Conservation (phyloP, 1,139 yeast species). For the Yamadazyma spencermartinsiae region DNA sequence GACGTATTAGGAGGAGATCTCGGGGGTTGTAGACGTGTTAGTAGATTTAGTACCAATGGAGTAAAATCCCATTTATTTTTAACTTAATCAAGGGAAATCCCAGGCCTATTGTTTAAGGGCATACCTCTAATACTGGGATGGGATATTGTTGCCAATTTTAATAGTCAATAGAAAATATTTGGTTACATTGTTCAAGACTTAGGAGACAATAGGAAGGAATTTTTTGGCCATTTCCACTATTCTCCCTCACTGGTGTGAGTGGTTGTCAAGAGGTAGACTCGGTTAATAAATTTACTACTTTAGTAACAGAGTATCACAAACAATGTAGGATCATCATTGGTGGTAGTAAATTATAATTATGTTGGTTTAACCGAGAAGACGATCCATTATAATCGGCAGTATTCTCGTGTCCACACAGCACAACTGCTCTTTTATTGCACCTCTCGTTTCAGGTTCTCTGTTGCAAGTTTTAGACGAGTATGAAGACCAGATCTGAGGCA, state of each 20-base stretch:
- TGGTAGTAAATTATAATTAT: not conserved
- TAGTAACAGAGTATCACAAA: not conserved
- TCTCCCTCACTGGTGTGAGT: no score
- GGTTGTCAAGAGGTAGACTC: not conserved
- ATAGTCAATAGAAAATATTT: no score
- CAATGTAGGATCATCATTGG: not conserved
- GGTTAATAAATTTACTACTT: not conserved
- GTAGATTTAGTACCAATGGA: not conserved
- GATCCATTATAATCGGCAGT: no score
- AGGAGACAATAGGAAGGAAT: not conserved
- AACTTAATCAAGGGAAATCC: not conserved
- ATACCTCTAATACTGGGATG: not conserved
- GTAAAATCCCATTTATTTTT: not conserved
- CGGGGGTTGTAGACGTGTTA: not conserved
- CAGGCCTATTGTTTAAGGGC: not conserved
- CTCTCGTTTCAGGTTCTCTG: no score
- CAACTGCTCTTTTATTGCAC: no score
- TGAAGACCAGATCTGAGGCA: no score
- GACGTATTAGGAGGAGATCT: no score
- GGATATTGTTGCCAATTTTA: not conserved
- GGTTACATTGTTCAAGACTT: not conserved
- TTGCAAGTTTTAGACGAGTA: no score
- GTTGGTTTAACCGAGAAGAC: not conserved
- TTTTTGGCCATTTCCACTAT: no score
- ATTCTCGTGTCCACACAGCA: no score